Evolutionary conservation across 805 yeast species (phyloP).

Genomic region (Candida berthetii): DNA sequence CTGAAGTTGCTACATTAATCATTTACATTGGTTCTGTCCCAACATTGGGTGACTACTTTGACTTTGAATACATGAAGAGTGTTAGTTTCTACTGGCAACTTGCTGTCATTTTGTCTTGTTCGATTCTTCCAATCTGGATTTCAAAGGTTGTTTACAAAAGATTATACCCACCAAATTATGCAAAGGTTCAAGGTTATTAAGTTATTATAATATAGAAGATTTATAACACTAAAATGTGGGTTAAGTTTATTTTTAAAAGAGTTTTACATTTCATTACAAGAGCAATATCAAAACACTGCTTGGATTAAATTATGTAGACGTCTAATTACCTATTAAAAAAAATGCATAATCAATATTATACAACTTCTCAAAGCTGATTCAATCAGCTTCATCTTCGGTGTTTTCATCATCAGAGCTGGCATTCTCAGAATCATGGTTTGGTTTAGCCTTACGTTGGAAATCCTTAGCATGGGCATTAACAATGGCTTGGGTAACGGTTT

Average conservation of each 20-base stretch:
- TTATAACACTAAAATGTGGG: too few relatives aligned
- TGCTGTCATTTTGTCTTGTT: conserved; percentile 53
- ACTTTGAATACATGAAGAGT: conserved; percentile 54
- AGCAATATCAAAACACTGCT: too few relatives aligned
- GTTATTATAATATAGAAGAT: background rate
- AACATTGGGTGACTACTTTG: conserved; percentile 80
- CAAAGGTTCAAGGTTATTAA: conserved; percentile 83
- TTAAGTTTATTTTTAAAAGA: too few relatives aligned
- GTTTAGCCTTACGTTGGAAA: conserved; percentile 44
- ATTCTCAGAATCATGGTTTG: conserved; percentile 12
- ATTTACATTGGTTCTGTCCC: conserved; percentile 76
- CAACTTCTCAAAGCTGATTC: conserved; percentile 14
- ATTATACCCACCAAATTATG: conserved; percentile 91
- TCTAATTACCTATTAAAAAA: too few relatives aligned
- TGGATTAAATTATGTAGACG: too few relatives aligned
- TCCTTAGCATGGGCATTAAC: conserved; percentile 80
- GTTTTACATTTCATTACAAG: background rate
- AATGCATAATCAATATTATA: too few relatives aligned
- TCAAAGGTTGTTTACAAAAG: conserved; percentile 68
- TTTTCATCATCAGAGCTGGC: conserved; percentile 23
- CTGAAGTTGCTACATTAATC: conserved; percentile 65
- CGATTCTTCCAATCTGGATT: conserved; percentile 87
- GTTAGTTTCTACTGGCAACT: conserved; percentile 66
- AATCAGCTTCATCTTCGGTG: conserved; percentile 24
- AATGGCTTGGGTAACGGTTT: conserved; percentile 45